These are phyloP conservation scores for Acacia melanoxylon DNA, from an alignment of 306 rosid genomes.

Conservation along the genomic window DNA sequence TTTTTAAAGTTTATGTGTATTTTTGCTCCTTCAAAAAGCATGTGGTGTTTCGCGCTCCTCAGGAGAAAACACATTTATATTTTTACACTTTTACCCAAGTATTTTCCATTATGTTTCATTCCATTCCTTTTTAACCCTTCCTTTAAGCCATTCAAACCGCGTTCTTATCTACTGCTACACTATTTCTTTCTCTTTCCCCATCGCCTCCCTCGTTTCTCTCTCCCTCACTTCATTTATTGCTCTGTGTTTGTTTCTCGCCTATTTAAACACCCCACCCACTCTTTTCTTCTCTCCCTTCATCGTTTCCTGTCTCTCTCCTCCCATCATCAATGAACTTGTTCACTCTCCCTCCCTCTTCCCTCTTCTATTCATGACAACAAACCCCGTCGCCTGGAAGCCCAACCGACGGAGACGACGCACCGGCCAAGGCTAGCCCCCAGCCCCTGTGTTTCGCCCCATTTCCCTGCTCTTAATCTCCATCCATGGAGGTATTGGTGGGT, in stretches of 20 bases:
- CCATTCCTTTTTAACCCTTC: too few species aligned
- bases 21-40: too few species aligned
- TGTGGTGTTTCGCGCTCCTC: too few species aligned
- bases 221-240: background rate
- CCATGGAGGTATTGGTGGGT: slow-evolving; percentile 80
- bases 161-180: too few species aligned
- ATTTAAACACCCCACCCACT: background rate
- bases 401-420: slow-evolving; percentile 54
- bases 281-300: background rate
- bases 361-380: slow-evolving; percentile 63
- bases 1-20: too few species aligned
- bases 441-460: background rate
- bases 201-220: background rate
- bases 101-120: too few species aligned
- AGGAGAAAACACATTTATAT: too few species aligned
- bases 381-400: slow-evolving; percentile 49
- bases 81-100: too few species aligned
- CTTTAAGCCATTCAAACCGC: too few species aligned
- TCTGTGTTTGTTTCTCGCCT: slow-evolving; percentile 4
- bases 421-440: slow-evolving; percentile 46
- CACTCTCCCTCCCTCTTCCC: background rate
- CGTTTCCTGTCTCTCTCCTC: background rate
- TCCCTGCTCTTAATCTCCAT: background rate
- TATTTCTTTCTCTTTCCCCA: background rate
- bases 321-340: background rate